These are phyloP conservation scores for Xylariaceae sp. DNA, from an alignment of 2,329 filamentous ascomycete genomes.

Conservation along the genomic window DNA sequence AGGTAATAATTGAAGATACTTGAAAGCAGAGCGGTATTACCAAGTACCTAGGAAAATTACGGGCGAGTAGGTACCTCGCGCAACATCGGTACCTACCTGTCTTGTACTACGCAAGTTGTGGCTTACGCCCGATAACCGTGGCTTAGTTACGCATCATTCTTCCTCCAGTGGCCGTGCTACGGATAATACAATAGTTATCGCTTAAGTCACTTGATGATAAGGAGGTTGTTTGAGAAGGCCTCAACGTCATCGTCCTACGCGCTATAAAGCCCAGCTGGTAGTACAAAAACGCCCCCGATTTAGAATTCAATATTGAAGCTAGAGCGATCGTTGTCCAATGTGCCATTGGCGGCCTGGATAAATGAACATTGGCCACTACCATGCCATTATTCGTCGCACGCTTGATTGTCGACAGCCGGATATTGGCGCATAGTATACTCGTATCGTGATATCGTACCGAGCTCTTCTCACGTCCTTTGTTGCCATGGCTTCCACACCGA, in stretches of 20 bases:
- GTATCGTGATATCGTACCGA: neutral
- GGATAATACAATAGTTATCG: no score
- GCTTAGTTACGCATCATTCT: slow-evolving; percentile 6
- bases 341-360: neutral
- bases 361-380: neutral
- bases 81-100: no score
- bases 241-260: slow-evolving; percentile 17
- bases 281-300: neutral
- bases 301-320: neutral
- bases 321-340: neutral
- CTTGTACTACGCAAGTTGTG: neutral
- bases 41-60: no score
- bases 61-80: no score
- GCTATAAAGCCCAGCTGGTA: neutral
- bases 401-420: slow-evolving; percentile 1
- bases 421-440: neutral
- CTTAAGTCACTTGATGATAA: no score
- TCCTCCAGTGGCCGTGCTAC: no score
- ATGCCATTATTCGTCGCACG: neutral
- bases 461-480: slow-evolving; percentile 2
- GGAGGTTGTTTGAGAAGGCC: slow-evolving; percentile 10
- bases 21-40: no score
- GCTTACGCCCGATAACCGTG: slow-evolving; percentile 2
- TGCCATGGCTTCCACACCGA: slow-evolving; percentile 27
- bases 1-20: no score